Percentiles rank a stretch among this genome's conserved stretches.
Conservation (phyloP, 1,139 yeast genomes). For the Suhomyces chickasaworum region DNA sequence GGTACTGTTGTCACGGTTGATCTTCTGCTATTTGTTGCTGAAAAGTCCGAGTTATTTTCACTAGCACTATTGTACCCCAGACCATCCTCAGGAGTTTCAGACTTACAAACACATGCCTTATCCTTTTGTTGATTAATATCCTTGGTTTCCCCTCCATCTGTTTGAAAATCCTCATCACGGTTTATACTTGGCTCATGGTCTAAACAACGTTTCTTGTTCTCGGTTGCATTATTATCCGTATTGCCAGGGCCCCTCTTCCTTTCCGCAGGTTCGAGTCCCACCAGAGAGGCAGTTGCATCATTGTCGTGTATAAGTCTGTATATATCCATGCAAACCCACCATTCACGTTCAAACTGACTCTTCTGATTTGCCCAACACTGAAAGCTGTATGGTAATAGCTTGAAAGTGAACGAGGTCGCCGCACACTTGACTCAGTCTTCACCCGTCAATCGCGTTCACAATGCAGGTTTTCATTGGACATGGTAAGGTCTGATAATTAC, state of each 20-base stretch:
- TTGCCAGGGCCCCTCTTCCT: slow-evolving; percentile 3
- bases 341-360: slow-evolving; percentile 3
- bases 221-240: not conserved
- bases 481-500: slow-evolving; percentile 15
- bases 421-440: not conserved
- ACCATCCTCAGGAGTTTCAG: slow-evolving; percentile 1
- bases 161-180: not conserved
- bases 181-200: not conserved
- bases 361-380: not conserved
- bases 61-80: slow-evolving; percentile 2
- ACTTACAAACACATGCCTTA: not conserved
- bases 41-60: slow-evolving; percentile 11
- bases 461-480: slow-evolving; percentile 14
- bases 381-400: not conserved
- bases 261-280: slow-evolving; percentile 10
- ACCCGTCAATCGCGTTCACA: slow-evolving; percentile 9
- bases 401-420: not conserved
- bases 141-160: not conserved
- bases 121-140: not conserved
- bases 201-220: slow-evolving; percentile 1
- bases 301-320: slow-evolving; percentile 9
- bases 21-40: slow-evolving; percentile 9
- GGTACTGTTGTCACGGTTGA: slow-evolving; percentile 9
- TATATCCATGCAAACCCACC: slow-evolving; percentile 11
- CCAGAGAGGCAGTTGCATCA: slow-evolving; percentile 3